These are phyloP conservation scores for Ophiostoma quercus DNA, from an alignment of 2,329 filamentous ascomycete species.

Conservation along the genomic window DNA sequence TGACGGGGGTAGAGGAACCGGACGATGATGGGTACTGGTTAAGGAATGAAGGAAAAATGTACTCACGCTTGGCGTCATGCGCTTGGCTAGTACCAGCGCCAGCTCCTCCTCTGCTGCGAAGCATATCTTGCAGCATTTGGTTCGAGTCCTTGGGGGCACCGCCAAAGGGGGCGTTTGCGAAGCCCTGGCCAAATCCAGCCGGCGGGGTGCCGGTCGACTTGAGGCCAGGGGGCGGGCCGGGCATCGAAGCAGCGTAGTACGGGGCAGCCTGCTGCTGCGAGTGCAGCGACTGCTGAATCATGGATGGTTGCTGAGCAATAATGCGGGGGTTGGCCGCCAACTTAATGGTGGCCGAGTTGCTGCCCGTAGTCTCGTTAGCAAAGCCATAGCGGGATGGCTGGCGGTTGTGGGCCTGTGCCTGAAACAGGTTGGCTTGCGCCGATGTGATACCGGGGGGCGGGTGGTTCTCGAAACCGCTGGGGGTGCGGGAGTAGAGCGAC, in stretches of 20 bases:
- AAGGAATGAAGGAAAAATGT: conserved; percentile 79
- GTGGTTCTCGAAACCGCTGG: conserved; percentile 54
- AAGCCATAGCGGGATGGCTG: conserved; percentile 87
- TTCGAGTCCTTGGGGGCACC: conserved; percentile 65
- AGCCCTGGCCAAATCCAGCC: conserved; percentile 85
- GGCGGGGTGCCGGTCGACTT: conserved; percentile 94
- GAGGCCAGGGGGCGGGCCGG: conserved; percentile 87
- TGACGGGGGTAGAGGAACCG: conserved; percentile 75
- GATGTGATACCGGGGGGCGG: conserved; percentile 27
- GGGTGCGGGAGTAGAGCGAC: conserved; percentile 58
- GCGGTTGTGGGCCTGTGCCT: conserved; percentile 65
- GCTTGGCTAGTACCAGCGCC: conserved; percentile 59
- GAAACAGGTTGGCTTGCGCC: conserved; percentile 40
- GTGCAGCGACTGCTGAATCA: conserved; percentile 67
- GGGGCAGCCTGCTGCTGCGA: conserved; percentile 57
- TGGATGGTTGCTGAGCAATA: conserved; percentile 80
- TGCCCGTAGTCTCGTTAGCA: conserved; percentile 64
- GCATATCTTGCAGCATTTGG: conserved; percentile 75
- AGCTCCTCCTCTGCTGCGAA: conserved; percentile 57
- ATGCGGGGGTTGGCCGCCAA: conserved; percentile 71
- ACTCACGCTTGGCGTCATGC: conserved; percentile 97
- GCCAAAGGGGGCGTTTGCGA: conserved; percentile 67
- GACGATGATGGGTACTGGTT: conserved; percentile 72
- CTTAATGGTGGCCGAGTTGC: conserved; percentile 62
- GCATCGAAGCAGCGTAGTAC: conserved; percentile 79